A percentile compares a stretch with the other conserved stretches of the same genome.
These are phyloP conservation scores for Biscogniauxia mediterranea DNA, from an alignment of 2,329 filamentous ascomycete species.

Conservation along the genomic window DNA sequence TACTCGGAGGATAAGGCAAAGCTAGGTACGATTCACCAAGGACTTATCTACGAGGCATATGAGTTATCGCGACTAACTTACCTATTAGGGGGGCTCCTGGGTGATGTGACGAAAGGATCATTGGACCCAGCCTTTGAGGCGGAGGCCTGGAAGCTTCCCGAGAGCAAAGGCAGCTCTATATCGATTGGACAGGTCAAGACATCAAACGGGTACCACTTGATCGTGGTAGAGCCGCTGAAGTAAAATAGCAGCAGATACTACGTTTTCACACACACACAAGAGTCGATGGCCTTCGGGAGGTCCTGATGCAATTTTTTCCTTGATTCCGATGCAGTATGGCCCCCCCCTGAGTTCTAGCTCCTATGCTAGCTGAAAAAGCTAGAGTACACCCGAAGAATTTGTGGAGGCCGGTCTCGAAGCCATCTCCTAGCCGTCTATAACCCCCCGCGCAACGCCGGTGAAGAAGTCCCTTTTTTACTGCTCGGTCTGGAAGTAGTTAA, in stretches of 20 bases:
- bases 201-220: slow-evolving; percentile 73
- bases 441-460: slow-evolving; percentile 34
- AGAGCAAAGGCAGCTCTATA: slow-evolving; percentile 59
- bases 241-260: slow-evolving; percentile 1
- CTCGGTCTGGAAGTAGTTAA: slow-evolving; percentile 99
- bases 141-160: slow-evolving; percentile 62
- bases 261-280: slow-evolving; percentile 12
- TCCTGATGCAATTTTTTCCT: slow-evolving; percentile 35
- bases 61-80: slow-evolving; percentile 9
- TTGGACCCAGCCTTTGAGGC: slow-evolving; percentile 69
- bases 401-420: slow-evolving; percentile 25
- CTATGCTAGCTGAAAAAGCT: slow-evolving; percentile 47
- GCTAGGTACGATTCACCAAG: slow-evolving; percentile 45
- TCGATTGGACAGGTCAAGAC: slow-evolving; percentile 68
- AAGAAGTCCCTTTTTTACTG: slow-evolving; percentile 49
- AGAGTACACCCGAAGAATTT: slow-evolving; percentile 35
- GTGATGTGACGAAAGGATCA: slow-evolving; percentile 69
- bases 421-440: slow-evolving; percentile 28
- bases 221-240: slow-evolving; percentile 66
- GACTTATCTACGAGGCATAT: background rate
- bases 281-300: slow-evolving; percentile 11
- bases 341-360: slow-evolving; percentile 25
- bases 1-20: slow-evolving; percentile 77
- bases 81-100: slow-evolving; percentile 62
- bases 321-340: slow-evolving; percentile 38